Evolutionary conservation across 2,329 filamentous ascomycete species (phyloP).

Genomic region (Onygena corvina): DNA sequence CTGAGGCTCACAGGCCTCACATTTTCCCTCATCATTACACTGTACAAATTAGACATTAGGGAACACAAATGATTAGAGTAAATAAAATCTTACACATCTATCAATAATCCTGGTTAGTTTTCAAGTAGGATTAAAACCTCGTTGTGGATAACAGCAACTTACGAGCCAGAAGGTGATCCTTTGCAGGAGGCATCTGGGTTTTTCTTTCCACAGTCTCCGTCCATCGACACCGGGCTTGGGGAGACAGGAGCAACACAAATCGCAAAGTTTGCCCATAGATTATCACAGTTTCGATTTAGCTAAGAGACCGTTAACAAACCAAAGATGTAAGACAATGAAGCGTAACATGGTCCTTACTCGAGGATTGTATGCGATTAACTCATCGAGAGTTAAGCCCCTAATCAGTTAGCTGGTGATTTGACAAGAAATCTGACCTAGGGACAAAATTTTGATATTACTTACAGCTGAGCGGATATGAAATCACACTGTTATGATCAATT

Average conservation of each 20-base stretch:
- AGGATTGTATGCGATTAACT: conserved; percentile 13
- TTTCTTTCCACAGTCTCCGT: conserved; percentile 10
- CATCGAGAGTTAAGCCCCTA: conserved; percentile 8
- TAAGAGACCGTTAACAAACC: conserved; percentile 3
- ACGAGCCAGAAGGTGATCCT: conserved; percentile 12
- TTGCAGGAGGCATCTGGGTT: conserved; percentile 9
- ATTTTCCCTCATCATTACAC: conserved; percentile 4
- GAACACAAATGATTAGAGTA: neutral
- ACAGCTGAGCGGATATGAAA: conserved; percentile 13
- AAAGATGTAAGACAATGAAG: too few relatives aligned
- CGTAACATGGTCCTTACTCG: conserved; percentile 4
- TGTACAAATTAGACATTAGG: neutral
- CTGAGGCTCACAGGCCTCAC: neutral
- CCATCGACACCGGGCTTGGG: conserved; percentile 3
- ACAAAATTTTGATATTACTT: neutral
- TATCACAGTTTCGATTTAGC: conserved; percentile 13
- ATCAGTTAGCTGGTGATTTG: neutral
- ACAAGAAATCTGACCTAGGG: neutral
- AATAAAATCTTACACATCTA: conserved; percentile 7
- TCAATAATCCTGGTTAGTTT: neutral
- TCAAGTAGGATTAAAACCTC: neutral
- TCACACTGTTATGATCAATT: conserved; percentile 13
- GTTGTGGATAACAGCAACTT: conserved; percentile 1
- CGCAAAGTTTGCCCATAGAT: conserved; percentile 15
- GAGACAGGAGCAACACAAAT: conserved; percentile 15